These are phyloP conservation scores for Aspergillus terreus DNA, from an alignment of 2,329 filamentous ascomycete species.

Conservation along the genomic window DNA sequence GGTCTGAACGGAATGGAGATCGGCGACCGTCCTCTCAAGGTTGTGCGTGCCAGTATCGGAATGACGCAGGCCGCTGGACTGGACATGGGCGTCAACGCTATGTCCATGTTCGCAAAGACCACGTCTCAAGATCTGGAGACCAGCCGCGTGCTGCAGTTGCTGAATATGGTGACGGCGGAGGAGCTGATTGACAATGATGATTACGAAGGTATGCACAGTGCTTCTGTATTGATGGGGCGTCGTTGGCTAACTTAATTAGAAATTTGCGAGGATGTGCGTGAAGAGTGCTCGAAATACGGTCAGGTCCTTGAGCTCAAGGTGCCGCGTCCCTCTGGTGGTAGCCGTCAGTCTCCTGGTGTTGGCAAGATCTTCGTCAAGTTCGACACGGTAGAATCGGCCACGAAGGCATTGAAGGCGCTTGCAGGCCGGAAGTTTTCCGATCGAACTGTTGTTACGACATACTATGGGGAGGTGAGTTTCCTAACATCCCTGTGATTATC, in stretches of 20 bases:
- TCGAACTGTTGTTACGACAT: slow-evolving; percentile 92
- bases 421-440: slow-evolving; percentile 95
- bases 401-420: slow-evolving; percentile 81
- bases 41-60: slow-evolving; percentile 85
- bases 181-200: slow-evolving; percentile 92
- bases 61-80: slow-evolving; percentile 87
- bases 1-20: slow-evolving; percentile 91
- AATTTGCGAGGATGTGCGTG: slow-evolving; percentile 90
- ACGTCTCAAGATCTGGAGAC: slow-evolving; percentile 73
- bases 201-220: slow-evolving; percentile 69
- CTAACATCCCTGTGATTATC: background rate
- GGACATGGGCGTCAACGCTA: slow-evolving; percentile 95
- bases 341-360: slow-evolving; percentile 79
- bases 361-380: slow-evolving; percentile 99
- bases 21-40: slow-evolving; percentile 79
- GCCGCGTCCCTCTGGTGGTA: slow-evolving; percentile 78
- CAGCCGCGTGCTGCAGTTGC: slow-evolving; percentile 79
- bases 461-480: slow-evolving; percentile 77
- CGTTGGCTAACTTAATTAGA: slow-evolving; percentile 52
- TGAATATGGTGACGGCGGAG: slow-evolving; percentile 98
- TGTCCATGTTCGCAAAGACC: slow-evolving; percentile 94
- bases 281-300: slow-evolving; percentile 92
- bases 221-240: background rate
- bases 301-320: slow-evolving; percentile 85
- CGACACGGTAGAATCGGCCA: slow-evolving; percentile 70